Evolutionary conservation across 768 basidiomycete species (phyloP).

Genomic region (Flagelloscypha sp.): DNA sequence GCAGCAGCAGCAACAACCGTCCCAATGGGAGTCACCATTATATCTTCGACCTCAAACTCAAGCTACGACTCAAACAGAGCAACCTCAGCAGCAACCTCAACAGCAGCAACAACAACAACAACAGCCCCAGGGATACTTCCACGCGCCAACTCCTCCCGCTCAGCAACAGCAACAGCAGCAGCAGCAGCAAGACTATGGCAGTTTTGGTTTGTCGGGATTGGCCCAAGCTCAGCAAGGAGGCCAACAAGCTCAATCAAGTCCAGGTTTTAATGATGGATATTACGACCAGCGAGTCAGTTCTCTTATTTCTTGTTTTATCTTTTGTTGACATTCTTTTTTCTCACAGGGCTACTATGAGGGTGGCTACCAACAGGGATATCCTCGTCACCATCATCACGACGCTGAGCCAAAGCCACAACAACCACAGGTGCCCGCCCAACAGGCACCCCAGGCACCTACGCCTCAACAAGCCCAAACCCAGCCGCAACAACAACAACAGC

Average conservation of each 20-base stretch:
- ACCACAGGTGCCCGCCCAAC: constrained; percentile 1
- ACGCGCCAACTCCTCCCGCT: constrained; percentile 6
- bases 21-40: constrained; percentile 15
- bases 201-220: no score
- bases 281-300: no score
- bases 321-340: constrained; percentile 17
- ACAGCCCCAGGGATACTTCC: constrained; percentile 20
- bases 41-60: constrained; percentile 29
- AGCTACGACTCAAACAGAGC: constrained; percentile 24
- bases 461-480: background rate
- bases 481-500: background rate
- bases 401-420: constrained; percentile 5
- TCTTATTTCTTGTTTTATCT: constrained; percentile 11
- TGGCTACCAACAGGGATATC: constrained; percentile 33
- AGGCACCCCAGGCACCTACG: background rate
- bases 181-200: constrained; percentile 31
- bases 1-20: constrained; percentile 18
- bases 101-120: constrained; percentile 27
- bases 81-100: constrained; percentile 33
- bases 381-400: constrained; percentile 16
- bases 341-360: constrained; percentile 44
- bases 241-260: background rate
- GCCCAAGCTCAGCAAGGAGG: constrained; percentile 8
- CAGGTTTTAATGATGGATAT: constrained; percentile 5
- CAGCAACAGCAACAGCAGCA: constrained; percentile 30